Percentiles rank a stretch among this genome's conserved stretches.
These are phyloP conservation scores for Rhodotorula glutinis DNA, from an alignment of 1,284 basidiomycete genomes.

Conservation along the genomic window DNA sequence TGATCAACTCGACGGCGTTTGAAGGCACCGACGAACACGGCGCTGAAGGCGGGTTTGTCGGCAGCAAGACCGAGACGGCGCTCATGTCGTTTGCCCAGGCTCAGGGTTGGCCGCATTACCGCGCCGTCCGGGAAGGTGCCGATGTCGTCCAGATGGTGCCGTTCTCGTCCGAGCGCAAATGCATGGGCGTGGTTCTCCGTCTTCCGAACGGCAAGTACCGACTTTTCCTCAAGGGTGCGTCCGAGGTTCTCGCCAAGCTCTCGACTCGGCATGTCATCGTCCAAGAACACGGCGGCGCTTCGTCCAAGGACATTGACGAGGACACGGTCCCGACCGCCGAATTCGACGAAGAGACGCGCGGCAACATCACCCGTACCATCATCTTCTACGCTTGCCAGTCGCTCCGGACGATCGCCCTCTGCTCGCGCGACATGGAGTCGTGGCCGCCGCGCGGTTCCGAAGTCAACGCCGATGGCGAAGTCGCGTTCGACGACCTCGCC, in stretches of 20 bases:
- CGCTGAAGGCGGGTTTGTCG: slow-evolving; percentile 70
- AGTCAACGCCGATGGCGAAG: slow-evolving; percentile 54
- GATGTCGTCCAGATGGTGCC: slow-evolving; percentile 84
- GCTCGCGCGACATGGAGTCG: slow-evolving; percentile 78
- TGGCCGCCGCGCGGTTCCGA: slow-evolving; percentile 70
- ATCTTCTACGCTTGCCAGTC: slow-evolving; percentile 96
- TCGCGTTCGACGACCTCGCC: slow-evolving; percentile 69
- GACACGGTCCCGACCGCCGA: slow-evolving; percentile 57
- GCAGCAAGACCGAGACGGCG: slow-evolving; percentile 95
- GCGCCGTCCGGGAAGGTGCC: slow-evolving; percentile 63
- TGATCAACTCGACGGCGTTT: slow-evolving; percentile 94
- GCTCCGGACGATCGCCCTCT: slow-evolving; percentile 86
- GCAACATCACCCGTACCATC: slow-evolving; percentile 84
- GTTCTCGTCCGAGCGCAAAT: slow-evolving; percentile 91
- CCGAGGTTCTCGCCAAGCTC: slow-evolving; percentile 79
- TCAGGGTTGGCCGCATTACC: slow-evolving; percentile 76
- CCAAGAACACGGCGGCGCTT: slow-evolving; percentile 39
- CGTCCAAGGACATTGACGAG: neutral
- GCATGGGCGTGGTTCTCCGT: slow-evolving; percentile 87
- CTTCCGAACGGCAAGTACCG: slow-evolving; percentile 62
- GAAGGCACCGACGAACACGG: slow-evolving; percentile 70
- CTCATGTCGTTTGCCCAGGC: slow-evolving; percentile 85
- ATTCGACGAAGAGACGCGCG: slow-evolving; percentile 64
- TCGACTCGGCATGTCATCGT: slow-evolving; percentile 73
- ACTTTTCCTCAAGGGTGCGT: slow-evolving; percentile 87